Conservation (phyloP, 176 grass and related monocot species). For the Carex myosuroides region DNA sequence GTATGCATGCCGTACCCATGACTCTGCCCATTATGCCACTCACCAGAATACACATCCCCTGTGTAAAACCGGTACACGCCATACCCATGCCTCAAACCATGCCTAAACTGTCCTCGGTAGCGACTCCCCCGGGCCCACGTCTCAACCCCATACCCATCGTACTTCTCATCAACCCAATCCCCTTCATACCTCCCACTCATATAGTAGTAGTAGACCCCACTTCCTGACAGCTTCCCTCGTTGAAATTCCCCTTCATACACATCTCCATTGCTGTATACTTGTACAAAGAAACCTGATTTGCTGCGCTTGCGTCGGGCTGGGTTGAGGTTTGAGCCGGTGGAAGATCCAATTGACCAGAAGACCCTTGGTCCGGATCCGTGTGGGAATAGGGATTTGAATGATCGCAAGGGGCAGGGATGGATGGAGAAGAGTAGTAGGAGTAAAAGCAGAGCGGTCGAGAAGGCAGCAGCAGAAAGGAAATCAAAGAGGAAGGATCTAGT, state of each 20-base stretch:
- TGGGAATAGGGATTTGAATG: slow-evolving; percentile 41
- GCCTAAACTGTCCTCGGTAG: slow-evolving; percentile 81
- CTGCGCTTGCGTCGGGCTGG: slow-evolving; percentile 26
- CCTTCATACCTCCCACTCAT: slow-evolving; percentile 99
- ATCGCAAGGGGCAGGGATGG: slow-evolving; percentile 47
- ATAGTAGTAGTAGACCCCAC: slow-evolving; percentile 94
- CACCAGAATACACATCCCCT: slow-evolving; percentile 85
- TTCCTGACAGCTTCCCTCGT: slow-evolving; percentile 66
- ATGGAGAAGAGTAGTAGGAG: slow-evolving; percentile 70
- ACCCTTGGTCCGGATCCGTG: slow-evolving; percentile 47
- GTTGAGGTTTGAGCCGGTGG: neutral
- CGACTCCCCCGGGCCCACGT: slow-evolving; percentile 93
- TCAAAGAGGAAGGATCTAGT: slow-evolving; percentile 69
- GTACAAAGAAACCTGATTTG: slow-evolving; percentile 74
- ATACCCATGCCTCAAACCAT: slow-evolving; percentile 85
- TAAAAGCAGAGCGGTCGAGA: slow-evolving; percentile 67
- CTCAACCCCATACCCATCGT: slow-evolving; percentile 94
- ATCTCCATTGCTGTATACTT: slow-evolving; percentile 88
- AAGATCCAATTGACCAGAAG: slow-evolving; percentile 87
- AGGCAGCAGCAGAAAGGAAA: slow-evolving; percentile 88
- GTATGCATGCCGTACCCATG: slow-evolving; percentile 90
- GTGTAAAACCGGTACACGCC: slow-evolving; percentile 97
- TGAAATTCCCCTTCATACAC: slow-evolving; percentile 95
- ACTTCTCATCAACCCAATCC: slow-evolving; percentile 83
- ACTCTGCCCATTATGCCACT: slow-evolving; percentile 97